phyloP scores from a whole-genome alignment of 768 basidiomycete species.

The Calocybe gangraenosa region DNA sequence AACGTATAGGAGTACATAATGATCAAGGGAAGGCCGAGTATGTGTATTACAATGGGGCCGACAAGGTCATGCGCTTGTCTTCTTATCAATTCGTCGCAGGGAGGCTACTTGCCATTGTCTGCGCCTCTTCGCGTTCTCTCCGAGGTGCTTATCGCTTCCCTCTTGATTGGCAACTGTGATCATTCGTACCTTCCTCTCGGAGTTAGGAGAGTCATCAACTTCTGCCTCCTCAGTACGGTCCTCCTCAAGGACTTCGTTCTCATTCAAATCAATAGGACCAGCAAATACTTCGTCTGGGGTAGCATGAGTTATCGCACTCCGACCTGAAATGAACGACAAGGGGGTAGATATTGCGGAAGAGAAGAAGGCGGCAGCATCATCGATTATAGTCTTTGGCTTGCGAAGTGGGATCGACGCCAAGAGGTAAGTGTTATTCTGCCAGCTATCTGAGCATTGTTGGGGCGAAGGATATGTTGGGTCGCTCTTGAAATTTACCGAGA shows the following conservation, averaged over 20 bases:
- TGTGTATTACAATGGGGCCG: background rate
- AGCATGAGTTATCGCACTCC: slow-evolving; percentile 29
- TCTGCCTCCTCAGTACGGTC: slow-evolving; percentile 78
- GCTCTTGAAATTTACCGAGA: slow-evolving; percentile 52
- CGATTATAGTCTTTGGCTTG: slow-evolving; percentile 64
- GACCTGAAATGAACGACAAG: slow-evolving; percentile 48
- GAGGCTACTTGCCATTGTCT: slow-evolving; percentile 35
- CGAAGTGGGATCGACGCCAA: slow-evolving; percentile 64
- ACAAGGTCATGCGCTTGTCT: slow-evolving; percentile 20
- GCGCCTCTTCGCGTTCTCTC: slow-evolving; percentile 31
- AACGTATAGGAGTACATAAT: background rate
- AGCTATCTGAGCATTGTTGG: slow-evolving; percentile 34
- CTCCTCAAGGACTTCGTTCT: slow-evolving; percentile 76
- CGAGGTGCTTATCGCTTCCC: slow-evolving; percentile 21
- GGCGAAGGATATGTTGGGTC: slow-evolving; percentile 62
- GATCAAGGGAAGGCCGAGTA: background rate
- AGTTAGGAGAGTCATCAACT: slow-evolving; percentile 67
- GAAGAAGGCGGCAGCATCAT: slow-evolving; percentile 66
- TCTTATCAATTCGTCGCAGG: slow-evolving; percentile 33
- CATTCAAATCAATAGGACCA: slow-evolving; percentile 65
- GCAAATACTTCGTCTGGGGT: slow-evolving; percentile 67
- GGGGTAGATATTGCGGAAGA: slow-evolving; percentile 57
- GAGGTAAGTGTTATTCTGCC: slow-evolving; percentile 59
- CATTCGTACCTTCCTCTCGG: slow-evolving; percentile 50
- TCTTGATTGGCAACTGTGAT: slow-evolving; percentile 42